Base-by-base conservation (phyloP, 371 early-diverging fungal species). In the Apophysomyces elegans region DNA sequence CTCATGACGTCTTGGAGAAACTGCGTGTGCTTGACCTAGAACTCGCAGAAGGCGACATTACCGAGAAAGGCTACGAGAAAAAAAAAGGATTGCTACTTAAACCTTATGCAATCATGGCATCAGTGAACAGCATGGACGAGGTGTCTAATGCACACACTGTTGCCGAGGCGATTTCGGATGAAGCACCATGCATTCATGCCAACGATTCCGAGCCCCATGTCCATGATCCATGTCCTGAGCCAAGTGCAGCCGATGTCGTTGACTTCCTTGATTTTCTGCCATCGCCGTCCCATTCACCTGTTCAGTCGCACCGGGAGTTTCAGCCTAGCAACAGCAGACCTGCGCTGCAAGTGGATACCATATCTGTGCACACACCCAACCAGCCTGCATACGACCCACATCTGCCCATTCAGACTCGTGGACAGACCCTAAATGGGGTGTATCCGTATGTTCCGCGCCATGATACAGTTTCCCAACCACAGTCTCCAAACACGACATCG, bases 1-100 rank as follows among this genome's bases (percentile, higher is more conserved):
- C 86, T 7, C 60, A 57, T 18, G 78, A 83, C n/a, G 65, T 83
- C 57, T 72, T 85, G 59, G 79, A 79, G 45, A 81, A 80, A 45
- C 77, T 90, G 38, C 70, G 70, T 56, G 80, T 80, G 59, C 76
- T 89, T 45, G 75, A 89, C 64, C 68, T 86, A 32, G 91, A 89
- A 71, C 77, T 83, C 37, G 84, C 78, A 50, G 90, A 91, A 56
- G 90, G 89, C 26, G 89, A 89, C 64, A 87, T 91, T 64, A 91
- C 91, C 14, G 72, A 83, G 63, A 89, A 91, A 69, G 91, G 91
- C 5, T 91, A 79, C 56, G 87, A 88, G 61, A 89, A 89, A 74
- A 85, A 86, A 61, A 73, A 79, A 37, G 76, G 77, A 37, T 72
- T 69, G 45, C 62, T 87, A 37, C 62, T 87, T n/a, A 62, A 72